phyloP scores from a whole-genome alignment of 208 protist species.

The Strigomonas culicis region DNA sequence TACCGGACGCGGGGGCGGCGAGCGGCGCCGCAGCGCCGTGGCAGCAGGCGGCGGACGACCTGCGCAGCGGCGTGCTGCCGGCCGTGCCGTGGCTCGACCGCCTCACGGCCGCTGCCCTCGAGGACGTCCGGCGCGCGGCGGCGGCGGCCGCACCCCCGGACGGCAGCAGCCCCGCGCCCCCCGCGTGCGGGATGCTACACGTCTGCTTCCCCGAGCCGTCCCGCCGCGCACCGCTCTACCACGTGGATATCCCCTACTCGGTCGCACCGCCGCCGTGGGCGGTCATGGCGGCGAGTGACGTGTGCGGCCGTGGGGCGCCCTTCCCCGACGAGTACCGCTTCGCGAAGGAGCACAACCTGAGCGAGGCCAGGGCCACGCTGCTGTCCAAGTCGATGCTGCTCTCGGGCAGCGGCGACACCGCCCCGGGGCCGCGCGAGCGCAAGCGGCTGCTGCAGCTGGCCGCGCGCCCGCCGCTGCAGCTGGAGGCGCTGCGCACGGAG shows the following conservation, averaged over 20 bases:
- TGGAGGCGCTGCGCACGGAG: conserved; percentile 63
- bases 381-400: conserved; percentile 54
- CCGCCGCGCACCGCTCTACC: background rate
- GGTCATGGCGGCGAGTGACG: no score
- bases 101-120: conserved; percentile 46
- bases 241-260: no score
- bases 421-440: conserved; percentile 62
- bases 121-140: conserved; percentile 6
- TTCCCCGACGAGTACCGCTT: conserved; percentile 42
- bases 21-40: conserved; percentile 4
- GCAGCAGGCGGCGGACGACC: conserved; percentile 11
- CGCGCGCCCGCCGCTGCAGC: conserved; percentile 47
- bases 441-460: conserved; percentile 54
- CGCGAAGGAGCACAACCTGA: conserved; percentile 56
- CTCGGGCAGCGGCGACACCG: conserved; percentile 26
- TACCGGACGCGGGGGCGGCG: background rate
- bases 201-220: conserved; percentile 14
- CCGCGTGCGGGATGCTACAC: no score
- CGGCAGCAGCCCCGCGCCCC: no score
- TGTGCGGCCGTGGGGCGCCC: conserved; percentile 14
- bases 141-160: background rate
- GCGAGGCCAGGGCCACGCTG: conserved; percentile 55
- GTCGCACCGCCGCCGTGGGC: no score
- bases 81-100: conserved; percentile 76
- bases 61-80: conserved; percentile 40